Percentiles rank a stretch among this genome's conserved stretches.
phyloP scores from a whole-genome alignment of 345 rosid species.

The Boechera stricta region DNA sequence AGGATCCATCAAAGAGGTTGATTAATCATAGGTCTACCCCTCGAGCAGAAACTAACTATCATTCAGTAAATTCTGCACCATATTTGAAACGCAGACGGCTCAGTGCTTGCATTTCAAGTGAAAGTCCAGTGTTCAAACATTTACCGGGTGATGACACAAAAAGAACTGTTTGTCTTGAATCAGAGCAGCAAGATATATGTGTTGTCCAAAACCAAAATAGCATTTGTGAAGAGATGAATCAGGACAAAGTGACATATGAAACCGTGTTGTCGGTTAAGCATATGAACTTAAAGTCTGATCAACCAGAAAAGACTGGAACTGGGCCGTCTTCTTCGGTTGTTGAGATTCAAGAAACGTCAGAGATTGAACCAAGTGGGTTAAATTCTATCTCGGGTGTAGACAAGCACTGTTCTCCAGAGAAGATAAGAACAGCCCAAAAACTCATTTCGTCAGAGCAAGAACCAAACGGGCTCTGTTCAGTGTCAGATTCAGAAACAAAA shows the following conservation, averaged over 20 bases:
- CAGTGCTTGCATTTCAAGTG: constrained; percentile 53
- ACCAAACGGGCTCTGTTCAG: constrained; percentile 29
- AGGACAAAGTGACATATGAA: constrained; percentile 40
- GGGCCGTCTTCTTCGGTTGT: constrained; percentile 42
- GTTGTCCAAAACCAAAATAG: constrained; percentile 30
- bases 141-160: constrained; percentile 14
- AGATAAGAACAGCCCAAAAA: constrained; percentile 26
- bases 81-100: constrained; percentile 57
- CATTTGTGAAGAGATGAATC: constrained; percentile 31
- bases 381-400: constrained; percentile 18
- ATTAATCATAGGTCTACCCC: constrained; percentile 54
- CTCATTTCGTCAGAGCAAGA: constrained; percentile 40
- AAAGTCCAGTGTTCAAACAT: constrained; percentile 40
- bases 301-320: constrained; percentile 36
- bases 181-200: constrained; percentile 44
- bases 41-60: constrained; percentile 47
- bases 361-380: constrained; percentile 30
- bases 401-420: constrained; percentile 30
- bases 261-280: constrained; percentile 24
- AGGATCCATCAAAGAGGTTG: constrained; percentile 46
- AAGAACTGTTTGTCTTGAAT: constrained; percentile 17
- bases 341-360: constrained; percentile 43
- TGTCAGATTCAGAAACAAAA: constrained; percentile 33
- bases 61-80: constrained; percentile 51
- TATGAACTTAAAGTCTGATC: constrained; percentile 35